A percentile compares a stretch with the other conserved stretches of the same genome.
Evolutionary conservation across 2,329 filamentous ascomycete species (phyloP).

Genomic region (Aureobasidium sp.): DNA sequence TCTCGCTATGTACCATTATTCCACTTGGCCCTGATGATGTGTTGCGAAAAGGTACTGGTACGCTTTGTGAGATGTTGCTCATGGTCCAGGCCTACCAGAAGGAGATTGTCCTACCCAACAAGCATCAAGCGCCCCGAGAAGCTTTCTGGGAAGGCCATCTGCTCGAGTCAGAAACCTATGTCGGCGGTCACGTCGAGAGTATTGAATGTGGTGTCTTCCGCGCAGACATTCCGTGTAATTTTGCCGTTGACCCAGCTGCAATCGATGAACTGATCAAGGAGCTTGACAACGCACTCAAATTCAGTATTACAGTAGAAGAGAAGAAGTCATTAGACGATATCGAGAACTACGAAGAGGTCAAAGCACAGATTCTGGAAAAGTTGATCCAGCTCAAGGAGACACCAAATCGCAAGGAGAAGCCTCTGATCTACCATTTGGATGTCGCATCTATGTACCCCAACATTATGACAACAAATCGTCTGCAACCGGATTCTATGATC

Average conservation of each 20-base stretch:
- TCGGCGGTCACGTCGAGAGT: constrained; percentile 97
- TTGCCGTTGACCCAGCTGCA: constrained; percentile 75
- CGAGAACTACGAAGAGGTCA: constrained; percentile 53
- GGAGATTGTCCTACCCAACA: constrained; percentile 89
- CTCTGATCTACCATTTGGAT: constrained; percentile 94
- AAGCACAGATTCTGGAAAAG: constrained; percentile 66
- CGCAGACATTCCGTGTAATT: constrained; percentile 90
- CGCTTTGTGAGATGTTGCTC: constrained; percentile 97
- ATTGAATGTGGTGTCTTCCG: constrained; percentile 97
- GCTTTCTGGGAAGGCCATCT: constrained; percentile 95
- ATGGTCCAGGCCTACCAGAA: constrained; percentile 97
- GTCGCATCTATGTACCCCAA: constrained; percentile 99
- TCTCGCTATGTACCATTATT: constrained; percentile 94
- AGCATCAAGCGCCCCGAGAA: constrained; percentile 84
- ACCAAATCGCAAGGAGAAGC: constrained; percentile 75
- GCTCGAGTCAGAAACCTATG: constrained; percentile 94
- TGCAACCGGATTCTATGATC: constrained; percentile 99
- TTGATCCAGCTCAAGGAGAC: constrained; percentile 67
- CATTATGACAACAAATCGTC: constrained; percentile 98
- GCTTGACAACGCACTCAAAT: constrained; percentile 79
- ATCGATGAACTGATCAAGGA: constrained; percentile 83
- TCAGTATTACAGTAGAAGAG: constrained; percentile 54
- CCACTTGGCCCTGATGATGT: constrained; percentile 89
- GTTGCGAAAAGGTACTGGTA: constrained; percentile 90
- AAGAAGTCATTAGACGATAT: constrained; percentile 45